Percentiles rank a stretch among this genome's conserved stretches.
These are phyloP conservation scores for Rhamnella rubrinervis DNA, from an alignment of 331 rosid species.

Conservation along the genomic window DNA sequence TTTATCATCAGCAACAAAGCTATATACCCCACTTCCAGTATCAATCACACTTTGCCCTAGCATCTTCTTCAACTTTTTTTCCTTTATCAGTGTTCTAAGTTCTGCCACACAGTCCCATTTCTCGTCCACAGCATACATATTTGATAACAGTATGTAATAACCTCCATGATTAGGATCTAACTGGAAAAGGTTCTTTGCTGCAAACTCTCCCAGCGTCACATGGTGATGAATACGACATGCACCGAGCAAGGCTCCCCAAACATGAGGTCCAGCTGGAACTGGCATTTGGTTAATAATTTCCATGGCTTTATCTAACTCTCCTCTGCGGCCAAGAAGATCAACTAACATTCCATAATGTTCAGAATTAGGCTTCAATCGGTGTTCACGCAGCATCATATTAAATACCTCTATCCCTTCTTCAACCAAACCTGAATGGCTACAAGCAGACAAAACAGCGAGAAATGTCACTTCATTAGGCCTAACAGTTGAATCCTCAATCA, in stretches of 20 bases:
- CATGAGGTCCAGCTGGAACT: constrained; percentile 49
- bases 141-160: constrained; percentile 55
- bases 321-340: constrained; percentile 83
- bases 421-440: constrained; percentile 81
- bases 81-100: constrained; percentile 50
- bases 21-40: constrained; percentile 37
- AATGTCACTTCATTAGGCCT: constrained; percentile 62
- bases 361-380: constrained; percentile 45
- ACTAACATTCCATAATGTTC: constrained; percentile 71
- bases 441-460: constrained; percentile 62
- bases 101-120: constrained; percentile 61
- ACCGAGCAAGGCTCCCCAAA: constrained; percentile 83
- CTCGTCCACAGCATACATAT: constrained; percentile 58
- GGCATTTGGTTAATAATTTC: constrained; percentile 57
- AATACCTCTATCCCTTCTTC: constrained; percentile 60
- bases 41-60: constrained; percentile 53
- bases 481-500: constrained; percentile 44
- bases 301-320: constrained; percentile 69
- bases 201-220: constrained; percentile 60
- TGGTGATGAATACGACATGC: constrained; percentile 70
- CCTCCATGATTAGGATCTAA: constrained; percentile 62
- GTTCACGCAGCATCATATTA: constrained; percentile 49
- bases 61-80: constrained; percentile 55
- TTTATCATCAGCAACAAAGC: constrained; percentile 59
- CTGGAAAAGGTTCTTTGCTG: constrained; percentile 54